Conservation (phyloP, 495 filamentous ascomycete genomes). For the Xeromyces bisporus region DNA sequence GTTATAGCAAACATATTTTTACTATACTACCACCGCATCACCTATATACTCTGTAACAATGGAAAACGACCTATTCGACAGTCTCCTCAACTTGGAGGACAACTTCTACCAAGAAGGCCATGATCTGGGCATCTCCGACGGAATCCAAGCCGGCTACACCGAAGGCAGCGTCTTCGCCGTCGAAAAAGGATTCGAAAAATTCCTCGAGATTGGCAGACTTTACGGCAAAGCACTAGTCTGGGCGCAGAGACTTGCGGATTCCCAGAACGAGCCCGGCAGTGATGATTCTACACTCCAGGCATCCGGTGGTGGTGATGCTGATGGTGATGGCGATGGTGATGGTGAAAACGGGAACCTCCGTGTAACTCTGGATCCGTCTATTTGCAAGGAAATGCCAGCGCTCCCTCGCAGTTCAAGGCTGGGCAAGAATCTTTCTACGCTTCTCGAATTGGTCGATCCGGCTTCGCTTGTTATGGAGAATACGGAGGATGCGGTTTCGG, state of each 20-base stretch:
- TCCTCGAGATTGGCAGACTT: slow-evolving; percentile 56
- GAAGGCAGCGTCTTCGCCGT: slow-evolving; percentile 85
- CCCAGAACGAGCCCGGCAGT: slow-evolving; percentile 5
- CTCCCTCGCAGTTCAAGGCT: slow-evolving; percentile 48
- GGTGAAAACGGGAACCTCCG: slow-evolving; percentile 3
- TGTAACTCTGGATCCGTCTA: slow-evolving; percentile 13
- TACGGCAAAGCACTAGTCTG: slow-evolving; percentile 73
- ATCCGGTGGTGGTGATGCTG: slow-evolving; percentile 2
- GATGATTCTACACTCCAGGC: neutral
- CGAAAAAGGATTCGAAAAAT: slow-evolving; percentile 89
- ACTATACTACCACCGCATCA: too few relatives aligned
- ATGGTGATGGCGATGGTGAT: slow-evolving; percentile 3
- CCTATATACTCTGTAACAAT: too few relatives aligned
- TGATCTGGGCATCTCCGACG: slow-evolving; percentile 55
- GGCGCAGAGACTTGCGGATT: slow-evolving; percentile 40
- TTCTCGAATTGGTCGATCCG: slow-evolving; percentile 63
- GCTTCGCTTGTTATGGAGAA: slow-evolving; percentile 63
- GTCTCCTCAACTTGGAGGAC: slow-evolving; percentile 62
- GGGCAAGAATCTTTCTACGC: slow-evolving; percentile 49
- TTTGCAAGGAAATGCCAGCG: slow-evolving; percentile 23
- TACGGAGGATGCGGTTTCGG: slow-evolving; percentile 65
- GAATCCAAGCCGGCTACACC: slow-evolving; percentile 57
- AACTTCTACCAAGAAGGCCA: slow-evolving; percentile 78
- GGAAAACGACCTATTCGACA: slow-evolving; percentile 46
- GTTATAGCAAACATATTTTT: too few relatives aligned